Evolutionary conservation across 1,139 yeast species (phyloP).

Genomic region (Blastobotrys illinoisensis): DNA sequence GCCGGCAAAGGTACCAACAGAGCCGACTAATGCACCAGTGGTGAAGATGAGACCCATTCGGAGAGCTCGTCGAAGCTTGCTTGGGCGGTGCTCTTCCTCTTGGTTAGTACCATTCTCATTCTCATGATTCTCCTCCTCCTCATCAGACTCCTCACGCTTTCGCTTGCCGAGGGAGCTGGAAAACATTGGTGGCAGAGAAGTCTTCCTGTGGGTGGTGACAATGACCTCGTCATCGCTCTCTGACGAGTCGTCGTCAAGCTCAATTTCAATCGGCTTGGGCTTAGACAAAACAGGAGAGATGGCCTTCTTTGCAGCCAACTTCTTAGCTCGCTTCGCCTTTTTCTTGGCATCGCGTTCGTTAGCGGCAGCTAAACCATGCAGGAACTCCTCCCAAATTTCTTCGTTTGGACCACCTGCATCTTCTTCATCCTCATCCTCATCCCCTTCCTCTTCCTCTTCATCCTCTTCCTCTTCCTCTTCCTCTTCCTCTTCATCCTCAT

Average conservation of each 20-base stretch:
- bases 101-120: not conserved
- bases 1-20: constrained; percentile 23
- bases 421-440: constrained; percentile 25
- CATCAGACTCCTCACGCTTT: constrained; percentile 6
- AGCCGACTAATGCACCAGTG: constrained; percentile 22
- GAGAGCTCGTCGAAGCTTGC: constrained; percentile 8
- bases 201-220: not conserved
- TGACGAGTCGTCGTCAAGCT: constrained; percentile 3
- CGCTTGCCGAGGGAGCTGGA: constrained; percentile 2
- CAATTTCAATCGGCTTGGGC: not conserved
- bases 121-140: constrained; percentile 1
- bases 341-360: not conserved
- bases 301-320: not conserved
- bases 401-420: constrained; percentile 5
- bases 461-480: not conserved
- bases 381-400: constrained; percentile 1
- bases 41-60: constrained; percentile 11
- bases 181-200: not conserved
- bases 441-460: constrained; percentile 1
- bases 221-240: constrained; percentile 2
- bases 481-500: not conserved
- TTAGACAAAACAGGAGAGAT: not conserved
- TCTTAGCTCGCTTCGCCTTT: not conserved
- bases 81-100: constrained; percentile 1
- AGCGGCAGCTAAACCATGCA: not conserved